Evolutionary conservation across 805 yeast genomes (phyloP).

Genomic region (Candida wancherniae): DNA sequence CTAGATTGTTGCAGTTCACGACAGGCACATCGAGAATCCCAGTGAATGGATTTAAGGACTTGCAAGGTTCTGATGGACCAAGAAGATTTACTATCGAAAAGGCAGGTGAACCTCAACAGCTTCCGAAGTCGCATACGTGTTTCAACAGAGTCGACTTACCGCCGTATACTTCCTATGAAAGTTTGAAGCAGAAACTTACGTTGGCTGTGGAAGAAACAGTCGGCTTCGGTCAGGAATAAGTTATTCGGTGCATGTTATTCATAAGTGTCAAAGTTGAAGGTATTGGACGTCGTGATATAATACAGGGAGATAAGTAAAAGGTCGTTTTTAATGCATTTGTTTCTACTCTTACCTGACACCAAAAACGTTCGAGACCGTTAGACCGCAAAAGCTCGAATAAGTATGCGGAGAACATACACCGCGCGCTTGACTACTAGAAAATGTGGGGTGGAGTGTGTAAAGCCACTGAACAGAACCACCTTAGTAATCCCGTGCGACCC

Average conservation of each 20-base stretch:
- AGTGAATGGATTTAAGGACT: constrained; percentile 96
- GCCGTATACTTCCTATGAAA: constrained; percentile 79
- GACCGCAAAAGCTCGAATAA: too few species aligned
- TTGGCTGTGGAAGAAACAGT: constrained; percentile 98
- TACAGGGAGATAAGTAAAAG: too few species aligned
- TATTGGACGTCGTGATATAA: too few species aligned
- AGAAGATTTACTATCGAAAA: constrained; percentile 97
- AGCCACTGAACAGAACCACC: too few species aligned
- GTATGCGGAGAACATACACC: too few species aligned
- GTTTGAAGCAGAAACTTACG: constrained; percentile 82
- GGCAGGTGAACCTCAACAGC: constrained; percentile 89
- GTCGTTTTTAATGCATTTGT: too few species aligned
- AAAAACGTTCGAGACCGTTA: too few species aligned
- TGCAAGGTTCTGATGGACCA: constrained; percentile 99
- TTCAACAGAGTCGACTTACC: constrained; percentile 98
- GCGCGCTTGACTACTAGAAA: too few species aligned
- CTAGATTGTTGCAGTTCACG: constrained; percentile 91
- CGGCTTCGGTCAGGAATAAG: constrained; percentile 95
- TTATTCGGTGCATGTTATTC: not conserved
- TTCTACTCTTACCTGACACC: too few species aligned
- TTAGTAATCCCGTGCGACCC: too few species aligned
- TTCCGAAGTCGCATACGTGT: constrained; percentile 98
- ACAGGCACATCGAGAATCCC: constrained; percentile 99
- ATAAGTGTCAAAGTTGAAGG: too few species aligned
- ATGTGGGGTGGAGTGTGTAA: too few species aligned